Evolutionary conservation across 768 basidiomycete species (phyloP).

Genomic region (Austroboletus festivus): DNA sequence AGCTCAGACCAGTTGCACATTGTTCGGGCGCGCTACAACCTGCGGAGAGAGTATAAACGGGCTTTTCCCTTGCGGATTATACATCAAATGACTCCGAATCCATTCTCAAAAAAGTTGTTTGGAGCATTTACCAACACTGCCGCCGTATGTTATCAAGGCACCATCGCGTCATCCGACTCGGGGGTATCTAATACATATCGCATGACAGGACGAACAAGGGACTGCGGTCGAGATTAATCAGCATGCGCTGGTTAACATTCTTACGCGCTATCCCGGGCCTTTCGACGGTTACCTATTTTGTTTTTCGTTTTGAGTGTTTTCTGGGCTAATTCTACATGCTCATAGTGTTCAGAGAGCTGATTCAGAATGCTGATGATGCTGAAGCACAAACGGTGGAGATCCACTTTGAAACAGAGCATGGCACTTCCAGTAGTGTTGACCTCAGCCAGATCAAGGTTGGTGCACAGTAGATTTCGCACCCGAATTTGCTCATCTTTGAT

Average conservation of each 20-base stretch:
- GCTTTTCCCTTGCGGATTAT: too few species aligned
- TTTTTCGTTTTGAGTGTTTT: not conserved
- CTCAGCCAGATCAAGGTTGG: not conserved
- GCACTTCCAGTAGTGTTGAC: not conserved
- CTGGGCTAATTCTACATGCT: not conserved
- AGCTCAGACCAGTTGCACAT: too few species aligned
- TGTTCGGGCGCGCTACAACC: too few species aligned
- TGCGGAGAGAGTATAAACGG: too few species aligned
- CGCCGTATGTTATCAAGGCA: too few species aligned
- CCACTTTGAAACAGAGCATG: not conserved
- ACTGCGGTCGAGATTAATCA: not conserved
- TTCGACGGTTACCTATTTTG: slow-evolving; percentile 4
- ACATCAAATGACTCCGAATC: too few species aligned
- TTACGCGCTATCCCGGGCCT: not conserved
- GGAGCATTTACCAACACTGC: too few species aligned
- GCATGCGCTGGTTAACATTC: not conserved
- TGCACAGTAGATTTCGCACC: not conserved
- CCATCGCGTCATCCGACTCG: too few species aligned
- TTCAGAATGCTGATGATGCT: slow-evolving; percentile 49
- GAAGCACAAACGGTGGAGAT: not conserved
- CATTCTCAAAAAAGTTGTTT: too few species aligned
- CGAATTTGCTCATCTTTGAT: not conserved
- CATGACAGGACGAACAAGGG: not conserved
- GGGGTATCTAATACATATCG: too few species aligned
- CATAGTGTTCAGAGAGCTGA: slow-evolving; percentile 50